Percentiles rank a stretch among this genome's conserved stretches.
Conservation (phyloP, 768 basidiomycete genomes). For the Leucosporidium yakuticum region DNA sequence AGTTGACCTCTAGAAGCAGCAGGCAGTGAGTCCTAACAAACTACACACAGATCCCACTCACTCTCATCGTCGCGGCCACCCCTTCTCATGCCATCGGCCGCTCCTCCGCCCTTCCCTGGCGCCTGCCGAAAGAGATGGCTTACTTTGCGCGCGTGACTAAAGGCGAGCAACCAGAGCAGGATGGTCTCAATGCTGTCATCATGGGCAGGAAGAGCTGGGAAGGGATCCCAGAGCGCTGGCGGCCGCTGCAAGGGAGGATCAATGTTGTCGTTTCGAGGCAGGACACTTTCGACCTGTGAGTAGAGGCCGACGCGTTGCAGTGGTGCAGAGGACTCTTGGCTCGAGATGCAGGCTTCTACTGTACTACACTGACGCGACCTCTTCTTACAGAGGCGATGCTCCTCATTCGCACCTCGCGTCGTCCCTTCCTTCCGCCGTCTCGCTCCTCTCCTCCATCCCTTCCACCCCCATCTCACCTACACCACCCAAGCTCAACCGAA, state of each 20-base stretch:
- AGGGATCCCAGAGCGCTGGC: constrained; percentile 77
- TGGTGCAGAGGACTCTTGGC: neutral
- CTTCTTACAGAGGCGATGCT: neutral
- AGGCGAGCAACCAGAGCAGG: constrained; percentile 47
- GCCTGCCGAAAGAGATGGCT: constrained; percentile 76
- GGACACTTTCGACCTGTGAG: constrained; percentile 59
- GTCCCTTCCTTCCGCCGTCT: constrained; percentile 28
- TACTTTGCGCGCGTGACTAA: constrained; percentile 82
- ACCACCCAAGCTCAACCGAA: constrained; percentile 49
- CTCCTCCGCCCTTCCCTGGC: constrained; percentile 74
- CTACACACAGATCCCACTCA: constrained; percentile 46
- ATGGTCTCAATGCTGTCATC: constrained; percentile 58
- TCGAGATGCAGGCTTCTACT: too few species aligned
- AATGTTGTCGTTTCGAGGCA: constrained; percentile 74
- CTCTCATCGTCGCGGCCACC: constrained; percentile 91
- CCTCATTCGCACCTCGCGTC: constrained; percentile 21
- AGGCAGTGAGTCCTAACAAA: too few species aligned
- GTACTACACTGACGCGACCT: too few species aligned
- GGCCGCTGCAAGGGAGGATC: constrained; percentile 66
- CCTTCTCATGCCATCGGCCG: constrained; percentile 78
- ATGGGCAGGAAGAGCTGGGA: constrained; percentile 99
- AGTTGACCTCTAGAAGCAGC: neutral
- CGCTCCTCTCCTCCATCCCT: constrained; percentile 23
- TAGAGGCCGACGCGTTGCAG: constrained; percentile 2
- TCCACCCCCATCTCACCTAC: neutral